Conservation (phyloP, 2,329 filamentous ascomycete genomes). For the Cladosporium colombiae region DNA sequence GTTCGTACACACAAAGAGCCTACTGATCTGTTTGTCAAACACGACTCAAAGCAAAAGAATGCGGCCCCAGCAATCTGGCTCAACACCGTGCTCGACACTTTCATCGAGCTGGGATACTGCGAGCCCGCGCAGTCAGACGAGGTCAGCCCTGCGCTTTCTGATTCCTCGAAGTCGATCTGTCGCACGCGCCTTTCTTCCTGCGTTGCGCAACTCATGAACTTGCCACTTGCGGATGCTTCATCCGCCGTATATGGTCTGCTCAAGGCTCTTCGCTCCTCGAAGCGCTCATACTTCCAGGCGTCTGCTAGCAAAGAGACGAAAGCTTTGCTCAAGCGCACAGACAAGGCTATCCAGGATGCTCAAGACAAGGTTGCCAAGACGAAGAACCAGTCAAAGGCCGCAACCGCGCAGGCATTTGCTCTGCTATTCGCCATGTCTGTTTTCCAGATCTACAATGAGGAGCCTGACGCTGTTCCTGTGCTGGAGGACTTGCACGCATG, state of each 20-base stretch:
- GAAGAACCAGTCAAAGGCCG: slow-evolving; percentile 12
- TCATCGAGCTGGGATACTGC: slow-evolving; percentile 41
- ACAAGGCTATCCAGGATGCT: slow-evolving; percentile 26
- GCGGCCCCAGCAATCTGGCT: slow-evolving; percentile 30
- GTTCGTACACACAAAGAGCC: slow-evolving; percentile 43
- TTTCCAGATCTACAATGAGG: slow-evolving; percentile 86
- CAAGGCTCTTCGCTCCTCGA: slow-evolving; percentile 13
- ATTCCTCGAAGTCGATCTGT: slow-evolving; percentile 53
- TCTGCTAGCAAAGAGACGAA: slow-evolving; percentile 23
- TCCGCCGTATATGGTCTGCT: slow-evolving; percentile 26
- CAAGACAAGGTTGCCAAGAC: slow-evolving; percentile 23
- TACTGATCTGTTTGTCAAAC: slow-evolving; percentile 25
- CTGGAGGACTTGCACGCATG: slow-evolving; percentile 79
- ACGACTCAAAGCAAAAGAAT: slow-evolving; percentile 29
- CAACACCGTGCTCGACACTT: slow-evolving; percentile 24
- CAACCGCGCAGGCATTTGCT: slow-evolving; percentile 62
- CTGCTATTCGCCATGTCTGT: slow-evolving; percentile 82
- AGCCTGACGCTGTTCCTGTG: slow-evolving; percentile 79
- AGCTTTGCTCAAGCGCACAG: slow-evolving; percentile 25
- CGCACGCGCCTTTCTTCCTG: slow-evolving; percentile 58
- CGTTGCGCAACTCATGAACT: slow-evolving; percentile 51
- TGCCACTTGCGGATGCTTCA: slow-evolving; percentile 29
- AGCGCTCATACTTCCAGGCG: slow-evolving; percentile 15
- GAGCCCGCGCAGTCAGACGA: slow-evolving; percentile 34
- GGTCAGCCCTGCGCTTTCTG: slow-evolving; percentile 42